Percentiles rank a stretch among this genome's conserved stretches.
Conservation (phyloP, 116 monocot species). For the Iris pallida region DNA sequence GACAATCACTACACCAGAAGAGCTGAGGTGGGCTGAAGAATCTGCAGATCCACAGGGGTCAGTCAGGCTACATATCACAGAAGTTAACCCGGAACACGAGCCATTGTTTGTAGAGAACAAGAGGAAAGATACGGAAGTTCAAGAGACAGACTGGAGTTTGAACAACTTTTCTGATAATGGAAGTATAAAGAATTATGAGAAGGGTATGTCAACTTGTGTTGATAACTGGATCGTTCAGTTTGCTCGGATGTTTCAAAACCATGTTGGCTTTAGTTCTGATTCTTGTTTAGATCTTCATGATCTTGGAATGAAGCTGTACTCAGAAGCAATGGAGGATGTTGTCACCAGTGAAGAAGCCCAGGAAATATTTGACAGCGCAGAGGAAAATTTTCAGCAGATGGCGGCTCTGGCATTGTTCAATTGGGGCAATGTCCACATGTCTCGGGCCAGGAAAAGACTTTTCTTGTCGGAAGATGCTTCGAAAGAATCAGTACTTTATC, state of each 20-base stretch:
- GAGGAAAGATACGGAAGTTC: conserved; percentile 3
- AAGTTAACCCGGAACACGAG: conserved; percentile 52
- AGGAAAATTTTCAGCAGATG: conserved; percentile 55
- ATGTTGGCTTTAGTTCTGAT: conserved; percentile 54
- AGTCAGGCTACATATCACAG: conserved; percentile 45
- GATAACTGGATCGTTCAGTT: conserved; percentile 65
- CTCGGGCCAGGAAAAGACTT: conserved; percentile 49
- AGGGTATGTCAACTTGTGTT: conserved; percentile 16
- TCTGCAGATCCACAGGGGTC: conserved; percentile 57
- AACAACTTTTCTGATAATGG: conserved; percentile 1
- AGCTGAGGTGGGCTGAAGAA: conserved; percentile 71
- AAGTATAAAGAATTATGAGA: conserved; percentile 25
- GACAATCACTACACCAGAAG: conserved; percentile 74
- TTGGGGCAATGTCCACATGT: conserved; percentile 70
- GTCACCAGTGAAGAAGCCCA: conserved; percentile 60
- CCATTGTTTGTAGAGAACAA: conserved; percentile 24
- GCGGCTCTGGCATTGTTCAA: conserved; percentile 60
- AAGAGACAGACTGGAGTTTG: conserved; percentile 5
- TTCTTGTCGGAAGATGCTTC: conserved; percentile 38
- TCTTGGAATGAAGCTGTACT: conserved; percentile 49
- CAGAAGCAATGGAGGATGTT: conserved; percentile 62
- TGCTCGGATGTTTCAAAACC: conserved; percentile 46
- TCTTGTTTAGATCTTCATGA: conserved; percentile 48
- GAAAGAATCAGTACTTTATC: conserved; percentile 23
- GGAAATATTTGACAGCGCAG: conserved; percentile 45